Evolutionary conservation across 148 eudicot genomes (phyloP).

Genomic region (Amaranthus hypochondriacus): DNA sequence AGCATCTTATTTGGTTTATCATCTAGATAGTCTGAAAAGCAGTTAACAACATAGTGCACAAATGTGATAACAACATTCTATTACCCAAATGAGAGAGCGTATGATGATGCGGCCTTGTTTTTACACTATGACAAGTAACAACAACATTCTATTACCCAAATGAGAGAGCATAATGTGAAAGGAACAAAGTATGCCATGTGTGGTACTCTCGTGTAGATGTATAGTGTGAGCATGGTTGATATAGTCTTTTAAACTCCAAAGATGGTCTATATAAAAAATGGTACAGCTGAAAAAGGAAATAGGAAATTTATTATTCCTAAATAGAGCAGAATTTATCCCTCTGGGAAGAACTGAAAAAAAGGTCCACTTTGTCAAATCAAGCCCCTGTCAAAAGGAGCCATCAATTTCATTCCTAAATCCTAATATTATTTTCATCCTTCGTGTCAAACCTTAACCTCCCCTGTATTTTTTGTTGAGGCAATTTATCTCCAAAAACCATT

Average conservation of each 20-base stretch:
- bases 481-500: not conserved
- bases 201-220: too few relatives aligned
- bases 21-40: not conserved
- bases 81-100: too few relatives aligned
- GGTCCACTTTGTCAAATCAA: conserved; percentile 2
- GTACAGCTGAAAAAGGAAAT: not conserved
- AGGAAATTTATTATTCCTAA: not conserved
- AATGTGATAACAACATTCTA: too few relatives aligned
- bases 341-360: not conserved
- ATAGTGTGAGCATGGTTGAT: too few relatives aligned
- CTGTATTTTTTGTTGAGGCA: not conserved
- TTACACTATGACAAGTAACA: too few relatives aligned
- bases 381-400: not conserved
- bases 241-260: too few relatives aligned
- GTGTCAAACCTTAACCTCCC: not conserved
- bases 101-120: too few relatives aligned
- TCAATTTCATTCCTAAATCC: not conserved
- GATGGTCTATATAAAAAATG: too few relatives aligned
- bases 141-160: too few relatives aligned
- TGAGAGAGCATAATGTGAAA: too few relatives aligned
- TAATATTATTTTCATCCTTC: not conserved
- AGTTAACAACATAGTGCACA: not conserved
- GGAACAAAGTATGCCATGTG: too few relatives aligned
- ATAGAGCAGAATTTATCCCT: not conserved
- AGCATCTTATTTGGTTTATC: not conserved